These are phyloP conservation scores for Golubevia sp. DNA, from an alignment of 1,284 basidiomycete species.

Conservation along the genomic window DNA sequence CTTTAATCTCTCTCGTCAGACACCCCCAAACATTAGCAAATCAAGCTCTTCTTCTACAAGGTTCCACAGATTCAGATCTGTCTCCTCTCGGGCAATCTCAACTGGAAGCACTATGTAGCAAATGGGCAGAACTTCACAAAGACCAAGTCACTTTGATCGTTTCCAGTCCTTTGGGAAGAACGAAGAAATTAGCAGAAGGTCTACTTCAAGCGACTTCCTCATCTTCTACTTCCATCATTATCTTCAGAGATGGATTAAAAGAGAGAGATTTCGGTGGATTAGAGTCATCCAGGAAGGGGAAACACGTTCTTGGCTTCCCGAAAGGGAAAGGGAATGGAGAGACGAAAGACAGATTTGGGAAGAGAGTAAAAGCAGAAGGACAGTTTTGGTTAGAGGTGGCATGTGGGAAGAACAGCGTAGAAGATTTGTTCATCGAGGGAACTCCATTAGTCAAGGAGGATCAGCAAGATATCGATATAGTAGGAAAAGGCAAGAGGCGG, in stretches of 20 bases:
- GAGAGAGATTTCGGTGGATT: slow-evolving; percentile 38
- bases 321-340: slow-evolving; percentile 21
- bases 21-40: slow-evolving; percentile 53
- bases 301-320: slow-evolving; percentile 22
- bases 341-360: slow-evolving; percentile 11
- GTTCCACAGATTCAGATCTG: slow-evolving; percentile 44
- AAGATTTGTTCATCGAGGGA: not conserved
- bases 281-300: slow-evolving; percentile 31
- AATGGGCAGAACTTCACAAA: not conserved
- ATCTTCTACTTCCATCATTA: not conserved
- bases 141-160: slow-evolving; percentile 22
- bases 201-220: slow-evolving; percentile 5
- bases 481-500: too few relatives aligned
- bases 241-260: slow-evolving; percentile 4
- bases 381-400: slow-evolving; percentile 15
- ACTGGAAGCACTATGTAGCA: slow-evolving; percentile 21
- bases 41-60: slow-evolving; percentile 45
- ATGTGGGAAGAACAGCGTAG: not conserved
- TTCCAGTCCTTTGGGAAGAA: slow-evolving; percentile 38
- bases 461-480: not conserved
- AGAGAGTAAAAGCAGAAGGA: slow-evolving; percentile 15
- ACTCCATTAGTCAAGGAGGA: not conserved
- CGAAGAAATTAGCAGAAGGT: slow-evolving; percentile 34
- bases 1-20: slow-evolving; percentile 34
- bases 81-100: slow-evolving; percentile 38